Conservation (phyloP, 2,329 filamentous ascomycete species). For the Periglandula ipomoeae region DNA sequence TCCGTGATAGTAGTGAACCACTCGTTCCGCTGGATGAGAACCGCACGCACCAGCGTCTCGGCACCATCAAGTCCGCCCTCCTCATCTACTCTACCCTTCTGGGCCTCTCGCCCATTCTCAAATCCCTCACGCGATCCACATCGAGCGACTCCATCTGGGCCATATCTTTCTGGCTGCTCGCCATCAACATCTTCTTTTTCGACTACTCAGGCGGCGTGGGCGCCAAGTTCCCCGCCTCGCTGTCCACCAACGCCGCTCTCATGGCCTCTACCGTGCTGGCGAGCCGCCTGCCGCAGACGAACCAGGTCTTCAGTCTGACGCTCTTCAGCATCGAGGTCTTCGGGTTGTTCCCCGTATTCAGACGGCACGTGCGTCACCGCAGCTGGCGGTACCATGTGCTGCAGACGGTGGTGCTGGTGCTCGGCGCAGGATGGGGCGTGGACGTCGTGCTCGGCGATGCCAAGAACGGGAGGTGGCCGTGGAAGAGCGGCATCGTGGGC, state of each 20-base stretch:
- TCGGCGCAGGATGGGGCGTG: slow-evolving; percentile 71
- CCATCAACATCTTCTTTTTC: slow-evolving; percentile 96
- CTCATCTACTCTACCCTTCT: slow-evolving; percentile 90
- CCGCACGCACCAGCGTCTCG: slow-evolving; percentile 47
- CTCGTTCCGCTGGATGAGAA: slow-evolving; percentile 25
- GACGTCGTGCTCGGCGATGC: slow-evolving; percentile 48
- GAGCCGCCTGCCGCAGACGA: slow-evolving; percentile 78
- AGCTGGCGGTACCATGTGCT: slow-evolving; percentile 73
- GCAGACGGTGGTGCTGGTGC: slow-evolving; percentile 66
- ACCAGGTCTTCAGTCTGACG: slow-evolving; percentile 89
- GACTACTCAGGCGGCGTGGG: slow-evolving; percentile 73
- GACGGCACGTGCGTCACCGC: slow-evolving; percentile 74
- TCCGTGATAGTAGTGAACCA: slow-evolving; percentile 14
- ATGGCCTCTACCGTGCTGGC: slow-evolving; percentile 96
- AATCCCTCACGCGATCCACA: slow-evolving; percentile 89
- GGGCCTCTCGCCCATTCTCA: slow-evolving; percentile 88
- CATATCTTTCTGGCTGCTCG: slow-evolving; percentile 83
- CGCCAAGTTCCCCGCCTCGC: slow-evolving; percentile 57
- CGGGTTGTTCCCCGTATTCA: slow-evolving; percentile 92
- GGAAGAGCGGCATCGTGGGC: slow-evolving; percentile 56
- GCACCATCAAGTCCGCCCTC: slow-evolving; percentile 83
- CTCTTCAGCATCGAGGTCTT: slow-evolving; percentile 97
- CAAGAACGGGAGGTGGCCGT: slow-evolving; percentile 33
- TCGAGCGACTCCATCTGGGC: slow-evolving; percentile 96
- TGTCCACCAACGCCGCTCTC: slow-evolving; percentile 90